Evolutionary conservation across 169 alveolate genomes (phyloP).

Genomic region (Cystoisospora suis): DNA sequence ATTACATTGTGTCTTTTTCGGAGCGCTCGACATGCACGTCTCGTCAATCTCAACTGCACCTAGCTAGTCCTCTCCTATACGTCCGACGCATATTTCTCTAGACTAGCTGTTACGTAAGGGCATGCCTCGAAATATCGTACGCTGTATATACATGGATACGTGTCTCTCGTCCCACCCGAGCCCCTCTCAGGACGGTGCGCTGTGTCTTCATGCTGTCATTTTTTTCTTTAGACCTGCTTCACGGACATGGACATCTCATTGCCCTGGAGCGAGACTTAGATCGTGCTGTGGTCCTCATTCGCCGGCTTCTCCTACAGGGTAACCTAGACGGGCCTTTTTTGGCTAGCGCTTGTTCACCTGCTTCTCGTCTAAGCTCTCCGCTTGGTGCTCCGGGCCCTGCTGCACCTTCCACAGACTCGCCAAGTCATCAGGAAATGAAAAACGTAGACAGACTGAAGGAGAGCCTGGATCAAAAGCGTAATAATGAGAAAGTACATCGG

Average conservation of each 20-base stretch:
- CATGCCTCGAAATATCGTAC: too few relatives aligned
- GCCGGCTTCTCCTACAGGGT: slow-evolving; percentile 36
- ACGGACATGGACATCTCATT: slow-evolving; percentile 51
- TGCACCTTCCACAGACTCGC: not conserved
- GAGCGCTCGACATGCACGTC: too few relatives aligned
- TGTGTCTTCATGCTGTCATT: not conserved
- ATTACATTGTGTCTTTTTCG: too few relatives aligned
- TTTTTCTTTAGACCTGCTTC: not conserved
- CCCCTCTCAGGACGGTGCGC: not conserved
- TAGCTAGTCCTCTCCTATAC: too few relatives aligned
- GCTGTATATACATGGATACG: not conserved
- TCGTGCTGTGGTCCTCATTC: slow-evolving; percentile 57
- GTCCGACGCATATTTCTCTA: too few relatives aligned
- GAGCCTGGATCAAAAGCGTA: too few relatives aligned
- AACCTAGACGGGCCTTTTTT: not conserved
- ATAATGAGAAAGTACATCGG: too few relatives aligned
- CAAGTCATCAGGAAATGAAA: too few relatives aligned
- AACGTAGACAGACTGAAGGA: too few relatives aligned
- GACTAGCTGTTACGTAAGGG: not conserved
- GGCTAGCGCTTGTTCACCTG: not conserved
- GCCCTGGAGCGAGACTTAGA: slow-evolving; percentile 59
- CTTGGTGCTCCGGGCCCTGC: not conserved
- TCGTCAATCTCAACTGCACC: too few relatives aligned
- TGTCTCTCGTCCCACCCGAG: not conserved
- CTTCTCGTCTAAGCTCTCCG: not conserved